Evolutionary conservation across 2,329 filamentous ascomycete species (phyloP).

Genomic region (Aspergillus aculeatus): DNA sequence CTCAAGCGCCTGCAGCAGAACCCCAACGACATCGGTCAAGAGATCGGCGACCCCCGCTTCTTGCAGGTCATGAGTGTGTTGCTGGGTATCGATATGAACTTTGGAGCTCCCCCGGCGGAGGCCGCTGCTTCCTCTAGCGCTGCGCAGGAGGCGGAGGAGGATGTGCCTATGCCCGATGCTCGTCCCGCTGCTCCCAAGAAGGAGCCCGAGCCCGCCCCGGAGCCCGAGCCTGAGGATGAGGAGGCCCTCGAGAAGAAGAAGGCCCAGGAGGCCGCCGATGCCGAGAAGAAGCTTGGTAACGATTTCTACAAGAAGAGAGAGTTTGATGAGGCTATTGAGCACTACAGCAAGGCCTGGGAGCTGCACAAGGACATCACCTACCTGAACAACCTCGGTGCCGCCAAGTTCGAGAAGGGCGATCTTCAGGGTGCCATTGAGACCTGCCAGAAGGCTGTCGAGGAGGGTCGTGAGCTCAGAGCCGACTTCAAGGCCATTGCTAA

Average conservation of each 20-base stretch:
- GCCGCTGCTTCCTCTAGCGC: constrained; percentile 43
- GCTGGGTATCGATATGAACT: constrained; percentile 88
- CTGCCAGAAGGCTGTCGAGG: constrained; percentile 83
- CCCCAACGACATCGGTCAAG: constrained; percentile 72
- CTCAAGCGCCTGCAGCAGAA: constrained; percentile 78
- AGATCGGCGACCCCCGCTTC: constrained; percentile 88
- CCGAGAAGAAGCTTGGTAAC: constrained; percentile 90
- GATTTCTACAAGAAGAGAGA: constrained; percentile 98
- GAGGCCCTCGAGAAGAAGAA: constrained; percentile 81
- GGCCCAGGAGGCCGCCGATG: constrained; percentile 88
- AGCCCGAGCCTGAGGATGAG: constrained; percentile 71
- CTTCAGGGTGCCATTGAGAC: constrained; percentile 81
- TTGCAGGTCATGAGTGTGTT: constrained; percentile 90
- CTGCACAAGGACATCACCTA: constrained; percentile 95
- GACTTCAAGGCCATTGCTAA: constrained; percentile 99
- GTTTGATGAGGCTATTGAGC: constrained; percentile 89
- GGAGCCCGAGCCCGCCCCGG: constrained; percentile 60
- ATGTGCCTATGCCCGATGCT: constrained; percentile 76
- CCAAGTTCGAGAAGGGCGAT: constrained; percentile 94
- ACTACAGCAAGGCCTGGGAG: constrained; percentile 96
- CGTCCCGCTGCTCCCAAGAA: constrained; percentile 54
- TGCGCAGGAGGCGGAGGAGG: constrained; percentile 60
- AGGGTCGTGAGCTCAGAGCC: constrained; percentile 83
- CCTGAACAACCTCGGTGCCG: constrained; percentile 91
- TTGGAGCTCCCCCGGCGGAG: constrained; percentile 55